A percentile compares a stretch with the other conserved stretches of the same genome.
Conservation (phyloP, 192 early-diverging fungal species). For the Lunasporangiospora selenospora region DNA sequence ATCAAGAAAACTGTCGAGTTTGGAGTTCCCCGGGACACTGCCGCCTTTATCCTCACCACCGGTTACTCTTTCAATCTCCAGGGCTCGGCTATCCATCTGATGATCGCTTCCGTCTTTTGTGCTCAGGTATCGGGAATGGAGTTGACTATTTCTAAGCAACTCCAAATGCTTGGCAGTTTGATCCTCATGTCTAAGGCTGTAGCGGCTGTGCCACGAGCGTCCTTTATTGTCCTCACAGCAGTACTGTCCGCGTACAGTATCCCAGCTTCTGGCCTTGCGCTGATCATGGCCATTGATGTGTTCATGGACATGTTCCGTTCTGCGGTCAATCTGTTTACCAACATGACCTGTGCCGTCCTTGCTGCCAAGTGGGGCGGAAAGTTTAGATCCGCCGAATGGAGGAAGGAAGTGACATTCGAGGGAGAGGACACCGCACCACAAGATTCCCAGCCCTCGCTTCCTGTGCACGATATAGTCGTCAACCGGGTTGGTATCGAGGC, state of each 20-base stretch:
- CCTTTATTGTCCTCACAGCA: conserved; percentile 64
- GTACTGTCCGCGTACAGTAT: conserved; percentile 57
- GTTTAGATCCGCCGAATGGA: conserved; percentile 60
- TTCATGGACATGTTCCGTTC: conserved; percentile 79
- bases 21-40: conserved; percentile 66
- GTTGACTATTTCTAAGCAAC: conserved; percentile 60
- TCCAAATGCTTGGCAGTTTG: conserved; percentile 65
- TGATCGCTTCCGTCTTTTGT: conserved; percentile 66
- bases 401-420: too few relatives aligned
- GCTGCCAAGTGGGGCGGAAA: conserved; percentile 71
- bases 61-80: conserved; percentile 82
- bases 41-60: conserved; percentile 67
- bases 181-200: conserved; percentile 73
- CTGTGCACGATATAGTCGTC: too few relatives aligned
- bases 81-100: conserved; percentile 74
- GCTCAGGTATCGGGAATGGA: conserved; percentile 63
- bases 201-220: conserved; percentile 62
- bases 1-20: conserved; percentile 72
- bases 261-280: conserved; percentile 57
- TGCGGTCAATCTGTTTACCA: conserved; percentile 69
- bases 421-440: too few relatives aligned
- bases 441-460: too few relatives aligned
- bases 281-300: conserved; percentile 73
- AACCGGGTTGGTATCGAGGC: too few relatives aligned
- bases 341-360: conserved; percentile 67